phyloP scores from a whole-genome alignment of 805 yeast genomes.

The Wickerhamiella alocasiicola region DNA sequence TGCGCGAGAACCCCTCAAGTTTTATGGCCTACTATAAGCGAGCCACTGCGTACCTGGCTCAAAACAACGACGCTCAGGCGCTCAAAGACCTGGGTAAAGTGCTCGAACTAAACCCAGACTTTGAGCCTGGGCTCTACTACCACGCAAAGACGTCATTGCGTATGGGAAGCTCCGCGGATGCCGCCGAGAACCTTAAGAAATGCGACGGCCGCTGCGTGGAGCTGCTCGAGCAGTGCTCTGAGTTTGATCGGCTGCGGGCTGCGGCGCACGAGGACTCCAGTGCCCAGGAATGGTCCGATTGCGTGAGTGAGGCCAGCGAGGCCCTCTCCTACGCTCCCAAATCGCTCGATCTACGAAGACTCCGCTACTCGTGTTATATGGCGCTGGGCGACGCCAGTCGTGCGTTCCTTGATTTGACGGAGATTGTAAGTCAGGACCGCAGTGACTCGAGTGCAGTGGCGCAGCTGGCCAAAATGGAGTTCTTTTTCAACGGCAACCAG shows the following conservation, averaged over 20 bases:
- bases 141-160: constrained; percentile 25
- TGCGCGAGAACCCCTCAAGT: constrained; percentile 22
- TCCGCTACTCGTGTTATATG: constrained; percentile 27
- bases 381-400: constrained; percentile 23
- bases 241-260: constrained; percentile 9
- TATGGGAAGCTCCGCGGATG: constrained; percentile 23
- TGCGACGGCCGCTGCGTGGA: constrained; percentile 17
- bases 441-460: constrained; percentile 24
- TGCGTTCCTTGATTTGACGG: constrained; percentile 27
- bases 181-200: constrained; percentile 17
- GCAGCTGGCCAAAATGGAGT: constrained; percentile 37
- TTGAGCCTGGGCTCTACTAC: constrained; percentile 28
- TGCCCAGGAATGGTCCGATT: constrained; percentile 17
- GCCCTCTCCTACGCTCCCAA: constrained; percentile 25
- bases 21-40: constrained; percentile 28
- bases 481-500: constrained; percentile 32
- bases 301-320: constrained; percentile 20
- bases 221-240: constrained; percentile 14
- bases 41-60: constrained; percentile 28
- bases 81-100: constrained; percentile 27
- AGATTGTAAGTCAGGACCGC: constrained; percentile 22
- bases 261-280: constrained; percentile 14
- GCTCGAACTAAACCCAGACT: constrained; percentile 26
- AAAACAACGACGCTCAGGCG: constrained; percentile 28
- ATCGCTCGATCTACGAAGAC: constrained; percentile 19